A percentile compares a stretch with the other conserved stretches of the same genome.
Conservation (phyloP, 257 asterid species). For the Ehretia macrophylla region DNA sequence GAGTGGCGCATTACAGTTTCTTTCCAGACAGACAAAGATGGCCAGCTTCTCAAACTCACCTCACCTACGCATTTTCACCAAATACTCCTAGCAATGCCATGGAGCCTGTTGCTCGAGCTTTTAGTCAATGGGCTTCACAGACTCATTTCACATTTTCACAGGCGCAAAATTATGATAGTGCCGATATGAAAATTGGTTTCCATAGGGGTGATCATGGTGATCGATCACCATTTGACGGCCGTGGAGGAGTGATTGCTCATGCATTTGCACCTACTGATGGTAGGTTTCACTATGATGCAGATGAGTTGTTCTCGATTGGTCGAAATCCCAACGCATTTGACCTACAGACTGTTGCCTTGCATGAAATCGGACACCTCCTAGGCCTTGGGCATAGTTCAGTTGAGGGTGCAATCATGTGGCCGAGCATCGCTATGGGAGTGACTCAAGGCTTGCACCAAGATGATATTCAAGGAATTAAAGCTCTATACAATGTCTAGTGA, state of each 20-base stretch:
- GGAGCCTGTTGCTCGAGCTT: conserved; percentile 18
- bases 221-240: conserved; percentile 27
- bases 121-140: conserved; percentile 19
- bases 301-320: conserved; percentile 18
- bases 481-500: not conserved
- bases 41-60: conserved; percentile 22
- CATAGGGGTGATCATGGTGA: conserved; percentile 21
- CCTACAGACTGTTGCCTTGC: conserved; percentile 29
- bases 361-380: conserved; percentile 42
- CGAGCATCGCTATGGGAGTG: conserved; percentile 4
- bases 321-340: not conserved
- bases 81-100: not conserved
- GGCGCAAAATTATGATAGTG: not conserved
- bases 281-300: conserved; percentile 26
- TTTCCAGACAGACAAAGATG: conserved; percentile 18
- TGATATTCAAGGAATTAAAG: conserved; percentile 26
- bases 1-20: conserved; percentile 24
- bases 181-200: conserved; percentile 28
- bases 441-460: conserved; percentile 13
- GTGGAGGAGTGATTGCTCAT: conserved; percentile 30
- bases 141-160: conserved; percentile 18
- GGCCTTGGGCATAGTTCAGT: conserved; percentile 32
- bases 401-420: conserved; percentile 26
- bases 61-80: conserved; percentile 13
- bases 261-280: conserved; percentile 27